phyloP scores from a whole-genome alignment of 2,329 filamentous ascomycete genomes.

The Colletotrichum neosansevieriae region DNA sequence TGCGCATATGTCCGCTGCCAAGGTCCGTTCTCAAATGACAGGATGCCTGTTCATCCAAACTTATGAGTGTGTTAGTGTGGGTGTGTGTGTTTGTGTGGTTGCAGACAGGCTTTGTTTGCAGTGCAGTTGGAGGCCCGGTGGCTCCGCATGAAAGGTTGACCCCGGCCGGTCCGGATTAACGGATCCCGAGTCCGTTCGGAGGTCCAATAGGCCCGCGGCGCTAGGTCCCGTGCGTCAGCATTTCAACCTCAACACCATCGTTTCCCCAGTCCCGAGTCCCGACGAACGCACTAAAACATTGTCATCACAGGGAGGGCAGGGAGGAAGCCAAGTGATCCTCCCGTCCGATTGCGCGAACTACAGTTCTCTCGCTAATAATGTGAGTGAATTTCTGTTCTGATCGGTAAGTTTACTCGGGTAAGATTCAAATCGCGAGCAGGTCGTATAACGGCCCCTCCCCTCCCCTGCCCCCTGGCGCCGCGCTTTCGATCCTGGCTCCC shows the following conservation, averaged over 20 bases:
- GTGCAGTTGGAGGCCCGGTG: constrained; percentile 3
- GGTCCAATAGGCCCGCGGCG: constrained; percentile 15
- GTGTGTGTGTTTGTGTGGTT: neutral
- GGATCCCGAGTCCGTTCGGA: neutral
- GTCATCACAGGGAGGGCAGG: neutral
- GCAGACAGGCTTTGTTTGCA: neutral
- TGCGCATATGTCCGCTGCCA: neutral
- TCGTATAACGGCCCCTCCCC: neutral
- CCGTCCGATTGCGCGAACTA: neutral
- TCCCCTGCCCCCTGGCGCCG: neutral
- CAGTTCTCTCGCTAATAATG: neutral
- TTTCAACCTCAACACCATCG: neutral
- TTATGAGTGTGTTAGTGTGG: neutral
- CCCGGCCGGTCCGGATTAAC: constrained; percentile 9
- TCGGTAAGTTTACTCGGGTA: neutral
- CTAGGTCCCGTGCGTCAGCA: constrained; percentile 12
- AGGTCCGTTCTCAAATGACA: neutral
- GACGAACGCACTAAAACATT: constrained; percentile 1
- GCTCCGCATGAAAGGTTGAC: constrained; percentile 12
- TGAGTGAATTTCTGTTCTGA: constrained; percentile 7
- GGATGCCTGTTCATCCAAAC: constrained; percentile 23
- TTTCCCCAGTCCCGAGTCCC: neutral
- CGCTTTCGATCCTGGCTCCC: constrained; percentile 13
- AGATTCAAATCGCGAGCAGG: neutral
- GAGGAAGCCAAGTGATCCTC: constrained; percentile 30